Percentiles rank a stretch among this genome's conserved stretches.
Conservation (phyloP, 2,329 filamentous ascomycete species). For the Diaporthe sp. region DNA sequence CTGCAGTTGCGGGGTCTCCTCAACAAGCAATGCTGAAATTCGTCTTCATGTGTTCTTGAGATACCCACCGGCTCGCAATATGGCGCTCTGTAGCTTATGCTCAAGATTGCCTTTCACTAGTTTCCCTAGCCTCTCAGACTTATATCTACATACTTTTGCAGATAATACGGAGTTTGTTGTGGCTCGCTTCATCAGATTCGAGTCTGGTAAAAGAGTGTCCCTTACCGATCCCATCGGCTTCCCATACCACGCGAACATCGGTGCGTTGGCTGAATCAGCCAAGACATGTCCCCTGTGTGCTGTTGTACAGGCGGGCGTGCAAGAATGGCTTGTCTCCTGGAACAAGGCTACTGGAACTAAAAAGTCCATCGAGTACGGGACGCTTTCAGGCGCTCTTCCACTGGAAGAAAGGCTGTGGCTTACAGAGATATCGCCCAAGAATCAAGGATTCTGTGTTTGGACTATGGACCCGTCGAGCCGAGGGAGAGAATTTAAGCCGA, state of each 20-base stretch:
- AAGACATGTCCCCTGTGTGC: not conserved
- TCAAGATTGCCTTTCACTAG: not conserved
- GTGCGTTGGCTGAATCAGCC: not conserved
- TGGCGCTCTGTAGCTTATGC: not conserved
- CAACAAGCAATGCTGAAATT: not conserved
- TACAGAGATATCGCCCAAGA: not conserved
- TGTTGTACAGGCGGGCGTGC: not conserved
- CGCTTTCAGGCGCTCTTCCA: not conserved
- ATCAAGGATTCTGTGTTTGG: not conserved
- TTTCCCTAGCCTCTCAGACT: not conserved
- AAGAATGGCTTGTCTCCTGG: not conserved
- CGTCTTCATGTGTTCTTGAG: too few relatives aligned
- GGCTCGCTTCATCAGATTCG: rapidly evolving
- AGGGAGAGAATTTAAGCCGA: rapidly evolving
- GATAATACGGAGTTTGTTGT: not conserved
- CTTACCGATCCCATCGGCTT: not conserved
- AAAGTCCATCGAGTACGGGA: not conserved
- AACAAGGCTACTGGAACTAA: not conserved
- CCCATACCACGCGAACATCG: not conserved
- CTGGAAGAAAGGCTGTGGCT: not conserved
- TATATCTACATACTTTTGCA: rapidly evolving
- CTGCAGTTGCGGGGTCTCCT: not conserved
- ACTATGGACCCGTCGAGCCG: not conserved
- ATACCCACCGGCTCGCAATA: not conserved
- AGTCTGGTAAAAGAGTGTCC: too few relatives aligned